These are phyloP conservation scores for Lactarius akahatsu DNA, from an alignment of 768 basidiomycete species.

Conservation along the genomic window DNA sequence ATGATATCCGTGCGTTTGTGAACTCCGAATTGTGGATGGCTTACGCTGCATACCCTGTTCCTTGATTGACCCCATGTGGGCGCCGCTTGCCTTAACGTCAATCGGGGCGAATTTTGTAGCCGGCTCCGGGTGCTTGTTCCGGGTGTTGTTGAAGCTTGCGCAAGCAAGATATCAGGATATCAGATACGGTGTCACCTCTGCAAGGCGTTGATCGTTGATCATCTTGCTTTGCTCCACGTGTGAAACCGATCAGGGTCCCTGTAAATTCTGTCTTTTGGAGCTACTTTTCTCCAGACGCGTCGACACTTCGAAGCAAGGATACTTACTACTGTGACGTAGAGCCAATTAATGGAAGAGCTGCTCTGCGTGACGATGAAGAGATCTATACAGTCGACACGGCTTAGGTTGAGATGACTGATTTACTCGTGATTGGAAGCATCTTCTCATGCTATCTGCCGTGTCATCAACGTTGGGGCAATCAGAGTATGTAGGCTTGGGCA, in stretches of 20 bases:
- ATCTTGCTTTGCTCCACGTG: background rate
- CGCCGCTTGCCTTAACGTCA: background rate
- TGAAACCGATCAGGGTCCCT: background rate
- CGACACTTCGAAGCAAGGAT: background rate
- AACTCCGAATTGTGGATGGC: background rate
- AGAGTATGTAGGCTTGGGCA: too few relatives aligned
- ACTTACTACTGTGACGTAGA: background rate
- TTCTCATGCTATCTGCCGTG: background rate
- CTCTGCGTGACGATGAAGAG: background rate
- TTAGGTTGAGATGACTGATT: background rate
- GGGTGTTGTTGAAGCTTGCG: too few relatives aligned
- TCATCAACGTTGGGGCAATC: background rate
- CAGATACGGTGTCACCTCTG: background rate
- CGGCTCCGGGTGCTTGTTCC: background rate
- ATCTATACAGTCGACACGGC: background rate
- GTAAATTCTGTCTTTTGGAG: background rate
- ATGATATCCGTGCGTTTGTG: background rate
- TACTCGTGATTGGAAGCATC: background rate
- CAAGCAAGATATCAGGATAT: too few relatives aligned
- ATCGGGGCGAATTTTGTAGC: background rate
- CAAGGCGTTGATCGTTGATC: background rate
- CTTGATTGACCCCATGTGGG: background rate
- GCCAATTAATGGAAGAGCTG: background rate
- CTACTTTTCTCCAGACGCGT: too few relatives aligned
- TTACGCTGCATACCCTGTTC: background rate